Conservation (phyloP, 1,284 basidiomycete genomes). For the Apiotrichum laibachii region DNA sequence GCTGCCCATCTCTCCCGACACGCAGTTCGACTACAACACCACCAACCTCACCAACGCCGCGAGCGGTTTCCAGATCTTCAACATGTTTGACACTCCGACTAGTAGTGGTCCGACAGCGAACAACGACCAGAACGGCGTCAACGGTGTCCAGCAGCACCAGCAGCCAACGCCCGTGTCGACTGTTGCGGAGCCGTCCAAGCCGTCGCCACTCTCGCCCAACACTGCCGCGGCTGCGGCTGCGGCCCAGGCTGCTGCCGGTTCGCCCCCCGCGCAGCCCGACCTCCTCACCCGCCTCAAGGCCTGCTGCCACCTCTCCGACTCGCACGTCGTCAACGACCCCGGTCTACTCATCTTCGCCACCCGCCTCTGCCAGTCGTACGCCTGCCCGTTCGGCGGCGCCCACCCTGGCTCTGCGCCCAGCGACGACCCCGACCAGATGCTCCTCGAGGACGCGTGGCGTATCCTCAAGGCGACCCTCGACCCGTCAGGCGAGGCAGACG, state of each 20-base stretch:
- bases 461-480: constrained; percentile 44
- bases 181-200: constrained; percentile 8
- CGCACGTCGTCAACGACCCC: constrained; percentile 51
- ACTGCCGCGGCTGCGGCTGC: constrained; percentile 8
- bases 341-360: constrained; percentile 50
- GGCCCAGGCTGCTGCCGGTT: constrained; percentile 5
- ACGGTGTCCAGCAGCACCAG: constrained; percentile 3
- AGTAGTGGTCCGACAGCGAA: neutral
- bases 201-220: constrained; percentile 14
- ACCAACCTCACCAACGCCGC: constrained; percentile 7
- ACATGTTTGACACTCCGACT: constrained; percentile 15
- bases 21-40: constrained; percentile 23
- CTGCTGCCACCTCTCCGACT: constrained; percentile 51
- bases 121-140: neutral
- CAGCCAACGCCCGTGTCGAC: constrained; percentile 1
- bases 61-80: constrained; percentile 16
- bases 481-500: constrained; percentile 43
- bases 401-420: constrained; percentile 34
- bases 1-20: constrained; percentile 36
- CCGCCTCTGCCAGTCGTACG: constrained; percentile 47
- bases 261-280: constrained; percentile 36
- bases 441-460: constrained; percentile 48
- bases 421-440: constrained; percentile 43
- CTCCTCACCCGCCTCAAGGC: constrained; percentile 47
- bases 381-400: constrained; percentile 41